Base-by-base conservation (phyloP, 176 grass and related monocot species). In the Poa pratensis region DNA sequence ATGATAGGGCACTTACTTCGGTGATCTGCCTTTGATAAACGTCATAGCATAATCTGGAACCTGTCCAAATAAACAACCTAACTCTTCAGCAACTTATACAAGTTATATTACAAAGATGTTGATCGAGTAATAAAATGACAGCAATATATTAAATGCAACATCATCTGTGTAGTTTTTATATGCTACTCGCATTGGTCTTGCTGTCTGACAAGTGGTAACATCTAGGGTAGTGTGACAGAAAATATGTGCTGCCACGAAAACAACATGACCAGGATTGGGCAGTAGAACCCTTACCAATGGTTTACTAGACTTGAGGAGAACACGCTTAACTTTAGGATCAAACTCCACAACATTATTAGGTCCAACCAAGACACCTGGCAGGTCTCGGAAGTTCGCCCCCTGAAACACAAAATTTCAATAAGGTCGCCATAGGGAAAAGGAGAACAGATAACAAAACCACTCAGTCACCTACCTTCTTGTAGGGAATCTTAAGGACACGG, bases 371-470 rank as follows among this genome's bases (percentile, higher is more conserved):
- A 95, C 91, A 10, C 95, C 92, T 39, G 48, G 79, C 10, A 97
- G 67, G 43, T 97, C 95, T 6, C 92, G 88, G 34, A 97, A 97
- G 32, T 97, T 97, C 71, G 95, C 95, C 60, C 90, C 92, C 95
- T 97, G 5, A 24, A 69, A 84, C 19, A 73, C 2, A 76, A 58
- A 65, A 83, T 52, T 52, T 17, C 6, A 81, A 16, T 1, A 39
- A 5, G n/a, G 46, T 35, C 51, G 0, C 7, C n/a, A 17, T 57
- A 51, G 7, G 14, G 34, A 57, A 26, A 62, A 54, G 16, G 4
- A 28, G 27, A 32, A 32, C 62, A 65, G 17, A 32, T 2, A 32
- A 5, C 13, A 64, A 64, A 28, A 27, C 14, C 16, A 63, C 3
- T 16, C 14, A 7, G 27, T 15, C 26, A 8, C 62, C 28, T 65